A percentile compares a stretch with the other conserved stretches of the same genome.
Evolutionary conservation across 257 asterid species (phyloP).

Genomic region (Przewalskia tangutica): DNA sequence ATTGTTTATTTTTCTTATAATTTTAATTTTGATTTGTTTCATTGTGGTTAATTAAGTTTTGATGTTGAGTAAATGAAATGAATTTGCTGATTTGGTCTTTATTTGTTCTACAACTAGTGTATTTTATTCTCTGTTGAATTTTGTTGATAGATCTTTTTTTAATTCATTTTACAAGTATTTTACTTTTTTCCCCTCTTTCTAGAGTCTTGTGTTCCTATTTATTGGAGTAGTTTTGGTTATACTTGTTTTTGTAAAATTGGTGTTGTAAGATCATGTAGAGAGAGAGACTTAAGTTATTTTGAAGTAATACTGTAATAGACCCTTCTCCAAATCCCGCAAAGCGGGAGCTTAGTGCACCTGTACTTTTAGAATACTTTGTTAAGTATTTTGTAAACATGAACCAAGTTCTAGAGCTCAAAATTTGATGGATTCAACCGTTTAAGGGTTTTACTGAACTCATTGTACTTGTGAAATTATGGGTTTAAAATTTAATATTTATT

Average conservation of each 20-base stretch:
- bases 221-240: not conserved
- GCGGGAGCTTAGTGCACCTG: no score
- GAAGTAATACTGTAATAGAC: no score
- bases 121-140: not conserved
- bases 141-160: not conserved
- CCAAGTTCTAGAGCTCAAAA: not conserved
- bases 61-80: not conserved
- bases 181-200: not conserved
- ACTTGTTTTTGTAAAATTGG: not conserved
- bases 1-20: not conserved
- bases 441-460: not conserved
- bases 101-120: not conserved
- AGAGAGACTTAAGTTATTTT: not conserved
- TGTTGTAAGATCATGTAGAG: not conserved
- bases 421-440: not conserved
- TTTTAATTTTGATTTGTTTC: not conserved
- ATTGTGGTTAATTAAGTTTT: not conserved
- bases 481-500: not conserved
- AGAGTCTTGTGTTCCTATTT: not conserved
- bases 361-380: no score
- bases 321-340: no score
- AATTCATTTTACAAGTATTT: not conserved
- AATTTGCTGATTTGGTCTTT: not conserved
- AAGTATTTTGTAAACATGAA: not conserved
- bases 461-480: not conserved